These are phyloP conservation scores for Hysterium pulicare DNA, from an alignment of 2,329 filamentous ascomycete species.

Conservation along the genomic window DNA sequence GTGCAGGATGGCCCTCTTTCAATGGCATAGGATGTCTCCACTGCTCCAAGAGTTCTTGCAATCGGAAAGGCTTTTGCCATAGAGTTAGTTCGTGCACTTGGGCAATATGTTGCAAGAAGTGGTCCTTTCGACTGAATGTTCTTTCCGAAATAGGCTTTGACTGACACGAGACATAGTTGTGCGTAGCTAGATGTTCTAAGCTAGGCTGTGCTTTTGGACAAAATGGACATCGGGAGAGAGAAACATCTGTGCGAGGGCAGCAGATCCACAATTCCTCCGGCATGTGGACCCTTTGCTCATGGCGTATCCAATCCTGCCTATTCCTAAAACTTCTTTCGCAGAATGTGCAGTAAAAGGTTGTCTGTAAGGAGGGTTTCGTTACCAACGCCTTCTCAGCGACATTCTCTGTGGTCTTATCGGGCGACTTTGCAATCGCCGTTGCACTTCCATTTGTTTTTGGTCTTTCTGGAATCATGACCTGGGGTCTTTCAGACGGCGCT, in stretches of 20 bases:
- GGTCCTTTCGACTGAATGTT: constrained; percentile 50
- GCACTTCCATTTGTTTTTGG: constrained; percentile 18
- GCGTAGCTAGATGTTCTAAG: constrained; percentile 45
- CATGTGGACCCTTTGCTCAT: constrained; percentile 62
- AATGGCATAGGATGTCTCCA: constrained; percentile 16
- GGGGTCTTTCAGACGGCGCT: constrained; percentile 1
- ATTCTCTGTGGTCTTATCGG: not conserved
- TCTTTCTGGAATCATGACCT: constrained; percentile 5
- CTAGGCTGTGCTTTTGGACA: constrained; percentile 44
- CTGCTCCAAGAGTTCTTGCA: constrained; percentile 40
- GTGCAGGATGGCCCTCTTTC: constrained; percentile 7
- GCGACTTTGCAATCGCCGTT: no score
- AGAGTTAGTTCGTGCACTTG: constrained; percentile 42
- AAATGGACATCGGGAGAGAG: constrained; percentile 48
- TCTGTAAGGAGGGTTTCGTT: not conserved
- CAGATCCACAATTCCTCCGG: constrained; percentile 60
- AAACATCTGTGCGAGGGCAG: constrained; percentile 42
- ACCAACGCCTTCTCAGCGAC: not conserved
- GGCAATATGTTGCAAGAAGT: constrained; percentile 48
- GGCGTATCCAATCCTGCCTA: constrained; percentile 57
- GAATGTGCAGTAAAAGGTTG: constrained; percentile 52
- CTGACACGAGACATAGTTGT: constrained; percentile 53
- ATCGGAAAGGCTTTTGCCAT: constrained; percentile 47
- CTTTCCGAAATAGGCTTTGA: constrained; percentile 53
- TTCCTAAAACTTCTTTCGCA: constrained; percentile 49